These are phyloP conservation scores for Harringtonia lauricola DNA, from an alignment of 2,329 filamentous ascomycete genomes.

Conservation along the genomic window DNA sequence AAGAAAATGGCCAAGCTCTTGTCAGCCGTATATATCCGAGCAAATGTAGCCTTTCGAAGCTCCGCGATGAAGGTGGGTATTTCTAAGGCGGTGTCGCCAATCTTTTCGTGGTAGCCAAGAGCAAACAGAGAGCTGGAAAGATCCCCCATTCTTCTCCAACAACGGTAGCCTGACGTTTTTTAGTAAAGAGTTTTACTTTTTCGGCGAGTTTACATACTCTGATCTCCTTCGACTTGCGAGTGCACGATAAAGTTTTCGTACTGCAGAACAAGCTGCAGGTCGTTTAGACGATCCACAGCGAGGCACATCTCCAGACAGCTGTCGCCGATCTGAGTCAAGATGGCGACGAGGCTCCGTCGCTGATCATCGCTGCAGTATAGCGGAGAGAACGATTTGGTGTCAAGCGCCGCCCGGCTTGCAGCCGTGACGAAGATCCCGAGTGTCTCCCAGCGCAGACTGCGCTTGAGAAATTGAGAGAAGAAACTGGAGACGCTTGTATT, in stretches of 20 bases:
- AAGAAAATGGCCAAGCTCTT: neutral
- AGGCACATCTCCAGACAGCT: neutral
- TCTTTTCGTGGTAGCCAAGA: neutral
- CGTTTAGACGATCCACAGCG: neutral
- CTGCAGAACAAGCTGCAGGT: neutral
- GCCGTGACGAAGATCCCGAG: neutral
- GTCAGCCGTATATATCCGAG: neutral
- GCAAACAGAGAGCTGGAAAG: neutral
- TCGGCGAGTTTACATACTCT: neutral
- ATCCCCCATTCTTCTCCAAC: neutral
- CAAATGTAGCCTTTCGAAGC: neutral
- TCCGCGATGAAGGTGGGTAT: neutral
- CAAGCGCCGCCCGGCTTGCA: neutral
- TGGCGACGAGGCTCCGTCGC: neutral
- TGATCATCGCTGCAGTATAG: no score
- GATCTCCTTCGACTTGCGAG: neutral
- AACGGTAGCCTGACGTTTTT: neutral
- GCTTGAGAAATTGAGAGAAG: neutral
- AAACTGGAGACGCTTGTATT: neutral
- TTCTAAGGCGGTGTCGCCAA: neutral
- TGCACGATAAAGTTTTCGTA: neutral
- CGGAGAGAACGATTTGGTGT: neutral
- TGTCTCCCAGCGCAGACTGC: neutral
- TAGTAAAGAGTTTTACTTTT: neutral
- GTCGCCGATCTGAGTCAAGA: neutral